Base-by-base conservation (phyloP, 179 eudicot species). In the Vitellaria paradoxa region DNA sequence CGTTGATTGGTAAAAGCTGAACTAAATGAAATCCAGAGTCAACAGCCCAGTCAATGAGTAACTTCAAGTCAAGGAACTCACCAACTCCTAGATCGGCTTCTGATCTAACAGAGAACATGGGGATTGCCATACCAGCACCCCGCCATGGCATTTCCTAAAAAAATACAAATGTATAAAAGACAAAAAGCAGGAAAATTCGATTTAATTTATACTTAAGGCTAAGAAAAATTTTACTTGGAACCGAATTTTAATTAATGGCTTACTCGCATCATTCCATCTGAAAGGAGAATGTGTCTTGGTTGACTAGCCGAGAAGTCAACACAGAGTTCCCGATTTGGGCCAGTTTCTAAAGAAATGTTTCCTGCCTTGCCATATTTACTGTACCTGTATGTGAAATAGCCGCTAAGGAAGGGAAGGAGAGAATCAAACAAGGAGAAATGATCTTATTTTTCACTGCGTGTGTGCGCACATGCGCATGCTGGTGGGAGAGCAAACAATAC, bases 101-200 rank as follows among this genome's bases (percentile, higher is more conserved):
- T 63, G 99, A 91, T 83, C 99, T 85, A 23, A 91, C 77, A 53
- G 98, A 93, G 85, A 95, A 95, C 98, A 95, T 93, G 17, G 99
- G 99, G 65, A 95, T 80, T 45, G 99, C 93, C 81, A 93, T 86
- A 70, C 99, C 99, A 84, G 99, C 93, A 80, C 96, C 99, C 40
- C 96, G 85, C 99, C 99, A 95, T 60, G 98, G 97, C 91, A 90
- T 90, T 89, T 93, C 99, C 99, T 95, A 80, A 77, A 67, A 81
- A 30, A 77, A 85, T 7, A 30, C 37, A 65, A 80, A 67, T 14
- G 20, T 76, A 26, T 12, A 30, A 0, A 30, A 30, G 37, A 30
- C n/a, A 30, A 30, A 76, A 63, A 50, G 17, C 6, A 45, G 40
- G 12, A 26, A 24, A 20, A 53, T 5, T 63, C 14, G 18, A 9